Conservation (phyloP, 257 asterid genomes). For the Capsicum chinense region DNA sequence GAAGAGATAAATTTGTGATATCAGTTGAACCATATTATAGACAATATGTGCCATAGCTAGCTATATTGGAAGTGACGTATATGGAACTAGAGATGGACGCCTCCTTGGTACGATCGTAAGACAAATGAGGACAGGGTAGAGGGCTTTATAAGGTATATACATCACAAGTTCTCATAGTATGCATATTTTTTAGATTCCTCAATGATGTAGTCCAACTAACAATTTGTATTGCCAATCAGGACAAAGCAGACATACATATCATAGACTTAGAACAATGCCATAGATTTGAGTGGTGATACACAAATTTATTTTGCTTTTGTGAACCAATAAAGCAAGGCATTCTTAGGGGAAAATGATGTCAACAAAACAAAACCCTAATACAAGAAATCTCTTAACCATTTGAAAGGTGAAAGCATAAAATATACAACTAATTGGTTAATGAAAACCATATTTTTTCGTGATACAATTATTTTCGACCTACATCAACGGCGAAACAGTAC, state of each 20-base stretch:
- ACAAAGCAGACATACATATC: not conserved
- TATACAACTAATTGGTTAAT: not conserved
- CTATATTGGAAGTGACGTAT: not conserved
- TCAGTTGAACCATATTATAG: not conserved
- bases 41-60: not conserved
- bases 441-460: not conserved
- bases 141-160: not conserved
- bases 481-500: constrained; percentile 7
- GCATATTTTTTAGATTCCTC: not conserved
- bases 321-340: not conserved
- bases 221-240: not conserved
- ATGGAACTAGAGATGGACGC: not conserved
- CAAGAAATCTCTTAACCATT: constrained; percentile 29
- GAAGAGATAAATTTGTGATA: not conserved
- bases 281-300: not conserved
- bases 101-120: not conserved
- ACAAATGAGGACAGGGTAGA: not conserved
- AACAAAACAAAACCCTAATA: constrained; percentile 22
- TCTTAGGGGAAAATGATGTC: not conserved
- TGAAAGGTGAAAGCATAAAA: constrained; percentile 15
- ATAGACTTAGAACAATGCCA: not conserved
- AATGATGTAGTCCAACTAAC: not conserved
- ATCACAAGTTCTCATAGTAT: not conserved
- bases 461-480: constrained; percentile 10
- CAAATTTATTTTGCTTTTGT: not conserved